A percentile compares a stretch with the other conserved stretches of the same genome.
Evolutionary conservation across 1,139 yeast species (phyloP).

Genomic region (Debaryomycetaceae sp.): DNA sequence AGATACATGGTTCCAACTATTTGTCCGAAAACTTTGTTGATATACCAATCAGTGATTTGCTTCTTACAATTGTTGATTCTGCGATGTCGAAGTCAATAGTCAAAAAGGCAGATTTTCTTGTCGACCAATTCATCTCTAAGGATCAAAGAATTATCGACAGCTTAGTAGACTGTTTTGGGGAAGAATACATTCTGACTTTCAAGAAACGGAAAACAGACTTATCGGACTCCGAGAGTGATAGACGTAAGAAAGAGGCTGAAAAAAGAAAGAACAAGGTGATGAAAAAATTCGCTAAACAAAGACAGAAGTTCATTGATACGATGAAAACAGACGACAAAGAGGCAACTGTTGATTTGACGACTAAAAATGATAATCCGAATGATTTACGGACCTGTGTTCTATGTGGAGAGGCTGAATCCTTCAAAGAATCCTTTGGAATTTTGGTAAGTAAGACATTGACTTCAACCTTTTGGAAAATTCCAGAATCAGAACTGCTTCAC

Average conservation of each 20-base stretch:
- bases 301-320: slow-evolving; percentile 34
- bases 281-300: slow-evolving; percentile 40
- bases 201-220: slow-evolving; percentile 22
- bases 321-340: slow-evolving; percentile 13
- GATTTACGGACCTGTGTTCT: slow-evolving; percentile 51
- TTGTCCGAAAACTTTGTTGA: slow-evolving; percentile 46
- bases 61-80: slow-evolving; percentile 50
- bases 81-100: slow-evolving; percentile 47
- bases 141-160: slow-evolving; percentile 49
- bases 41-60: slow-evolving; percentile 54
- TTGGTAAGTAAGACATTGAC: slow-evolving; percentile 39
- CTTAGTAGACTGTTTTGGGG: slow-evolving; percentile 56
- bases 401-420: slow-evolving; percentile 58
- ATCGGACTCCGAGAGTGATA: slow-evolving; percentile 40
- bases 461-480: slow-evolving; percentile 48
- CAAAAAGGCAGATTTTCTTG: slow-evolving; percentile 53
- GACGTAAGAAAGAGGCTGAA: slow-evolving; percentile 38
- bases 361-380: slow-evolving; percentile 6
- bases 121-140: slow-evolving; percentile 47
- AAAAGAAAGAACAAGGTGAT: slow-evolving; percentile 35
- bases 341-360: slow-evolving; percentile 7
- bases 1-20: slow-evolving; percentile 31
- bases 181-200: slow-evolving; percentile 44
- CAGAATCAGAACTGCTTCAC: slow-evolving; percentile 17
- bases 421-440: slow-evolving; percentile 50